A percentile compares a stretch with the other conserved stretches of the same genome.
phyloP scores from a whole-genome alignment of 768 basidiomycete genomes.

The Lactarius pseudohatsudake region DNA sequence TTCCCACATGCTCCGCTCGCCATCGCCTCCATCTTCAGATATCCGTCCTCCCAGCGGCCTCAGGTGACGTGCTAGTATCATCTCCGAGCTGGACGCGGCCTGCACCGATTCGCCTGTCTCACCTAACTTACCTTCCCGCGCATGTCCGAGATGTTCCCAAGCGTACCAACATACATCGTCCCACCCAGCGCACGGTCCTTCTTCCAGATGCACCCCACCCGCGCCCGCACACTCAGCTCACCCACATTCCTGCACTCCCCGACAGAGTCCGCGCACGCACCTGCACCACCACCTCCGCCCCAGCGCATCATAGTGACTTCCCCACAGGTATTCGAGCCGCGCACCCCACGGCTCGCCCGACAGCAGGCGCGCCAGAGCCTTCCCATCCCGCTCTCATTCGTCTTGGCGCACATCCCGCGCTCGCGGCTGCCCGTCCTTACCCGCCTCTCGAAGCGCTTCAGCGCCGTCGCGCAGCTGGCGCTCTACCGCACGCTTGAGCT shows the following conservation, averaged over 20 bases:
- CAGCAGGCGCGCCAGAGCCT: constrained; percentile 18
- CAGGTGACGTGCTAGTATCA: constrained; percentile 27
- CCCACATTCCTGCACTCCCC: constrained; percentile 12
- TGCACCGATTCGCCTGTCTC: constrained; percentile 1
- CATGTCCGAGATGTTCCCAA: not conserved
- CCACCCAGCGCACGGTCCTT: not conserved
- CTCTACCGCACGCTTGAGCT: constrained; percentile 35
- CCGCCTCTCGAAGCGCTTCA: constrained; percentile 33
- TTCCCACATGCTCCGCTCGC: constrained; percentile 21
- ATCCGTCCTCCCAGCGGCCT: constrained; percentile 31
- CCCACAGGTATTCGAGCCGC: not conserved
- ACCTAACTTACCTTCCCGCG: not conserved
- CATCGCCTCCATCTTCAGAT: constrained; percentile 28
- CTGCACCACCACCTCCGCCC: not conserved
- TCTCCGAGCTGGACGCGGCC: constrained; percentile 14
- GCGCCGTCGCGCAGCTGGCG: constrained; percentile 28
- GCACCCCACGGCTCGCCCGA: constrained; percentile 6
- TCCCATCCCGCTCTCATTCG: constrained; percentile 20
- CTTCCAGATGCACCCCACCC: not conserved
- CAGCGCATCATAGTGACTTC: not conserved
- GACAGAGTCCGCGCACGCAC: not conserved
- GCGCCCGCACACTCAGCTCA: constrained; percentile 21
- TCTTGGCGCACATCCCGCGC: constrained; percentile 30
- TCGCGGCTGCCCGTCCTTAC: constrained; percentile 31
- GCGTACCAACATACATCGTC: not conserved